Base-by-base conservation (phyloP, 371 early-diverging fungal species). In the Mucor piriformis region DNA sequence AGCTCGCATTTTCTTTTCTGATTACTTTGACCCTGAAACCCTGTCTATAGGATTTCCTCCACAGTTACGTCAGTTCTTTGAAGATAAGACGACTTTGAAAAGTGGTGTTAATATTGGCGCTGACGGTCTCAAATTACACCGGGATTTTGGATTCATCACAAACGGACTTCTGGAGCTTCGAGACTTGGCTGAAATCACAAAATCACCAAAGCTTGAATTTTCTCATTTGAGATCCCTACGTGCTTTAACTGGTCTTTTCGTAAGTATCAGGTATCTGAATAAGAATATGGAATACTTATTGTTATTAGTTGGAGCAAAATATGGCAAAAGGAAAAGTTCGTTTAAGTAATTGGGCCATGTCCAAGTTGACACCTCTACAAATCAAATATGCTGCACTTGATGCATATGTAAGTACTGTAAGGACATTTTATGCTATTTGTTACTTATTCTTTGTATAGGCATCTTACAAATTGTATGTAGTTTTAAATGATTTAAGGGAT, bases 341-440 rank as follows among this genome's bases (percentile, higher is more conserved):
- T 20, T 58, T 76, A 51, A 81, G 84, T 44, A 76, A 84, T 52
- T 87, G 87, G 87, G 67, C 65, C 15, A 54, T 40, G 24, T 21
- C 43, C 1, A 25, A 42, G 5, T 54, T 87, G 37, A 61, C 67
- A 5, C 15, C 51, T 2, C 34, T 35, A 0, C 87, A 84, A 57
- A 57, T 67, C 3, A 46, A 70, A 29, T 87, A 87, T 71, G 87
- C 87, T 3, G 83, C 85, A 13, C 73, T 74, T 21, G 87, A 87
- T 69, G 87, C 72, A 13, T 87, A 82, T 78, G 83, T 53, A 59
- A 59, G 51, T 57, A n/a, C 10, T 1, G 27, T 21, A 12, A 35
- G 6, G 5, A 33, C n/a, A 7, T 6, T 10, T 4, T 58, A 2
- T 25, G 35, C 16, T 11, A 12, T 20, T 11, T 3, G 15, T 18